phyloP scores from a whole-genome alignment of 1,284 basidiomycete species.

The Tremellales sp. region DNA sequence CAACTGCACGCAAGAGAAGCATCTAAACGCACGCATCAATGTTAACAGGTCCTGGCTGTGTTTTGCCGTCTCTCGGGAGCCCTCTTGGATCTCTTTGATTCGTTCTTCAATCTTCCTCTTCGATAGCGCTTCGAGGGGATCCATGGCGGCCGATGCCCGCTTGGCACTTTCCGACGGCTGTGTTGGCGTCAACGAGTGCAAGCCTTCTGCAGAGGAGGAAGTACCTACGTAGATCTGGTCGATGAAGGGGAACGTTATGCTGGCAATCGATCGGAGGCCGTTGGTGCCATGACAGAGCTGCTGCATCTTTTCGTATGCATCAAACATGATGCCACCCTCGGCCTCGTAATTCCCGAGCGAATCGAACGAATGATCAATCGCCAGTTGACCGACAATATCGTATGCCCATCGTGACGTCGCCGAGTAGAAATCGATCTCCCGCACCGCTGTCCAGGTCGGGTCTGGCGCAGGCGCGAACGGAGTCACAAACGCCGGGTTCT shows the following conservation, averaged over 20 bases:
- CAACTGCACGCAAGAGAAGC: neutral
- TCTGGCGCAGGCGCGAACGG: conserved; percentile 9
- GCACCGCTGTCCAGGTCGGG: too few species aligned
- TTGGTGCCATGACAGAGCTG: conserved; percentile 9
- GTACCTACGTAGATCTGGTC: conserved; percentile 21
- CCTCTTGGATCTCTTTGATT: conserved; percentile 15
- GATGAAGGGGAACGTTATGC: conserved; percentile 15
- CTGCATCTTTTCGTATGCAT: conserved; percentile 26
- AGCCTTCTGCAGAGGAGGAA: neutral
- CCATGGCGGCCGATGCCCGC: conserved; percentile 20
- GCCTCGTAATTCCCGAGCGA: conserved; percentile 15
- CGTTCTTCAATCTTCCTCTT: conserved; percentile 16
- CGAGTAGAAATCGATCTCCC: conserved; percentile 23
- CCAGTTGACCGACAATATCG: conserved; percentile 26
- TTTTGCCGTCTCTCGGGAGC: conserved; percentile 11
- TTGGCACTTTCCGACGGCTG: conserved; percentile 25
- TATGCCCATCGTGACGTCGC: conserved; percentile 18
- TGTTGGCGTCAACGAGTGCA: neutral
- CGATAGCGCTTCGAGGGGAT: conserved; percentile 21
- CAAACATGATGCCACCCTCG: conserved; percentile 20
- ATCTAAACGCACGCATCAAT: conserved; percentile 20
- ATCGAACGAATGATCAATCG: conserved; percentile 21
- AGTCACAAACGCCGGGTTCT: conserved; percentile 3
- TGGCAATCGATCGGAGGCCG: conserved; percentile 13
- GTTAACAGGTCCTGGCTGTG: conserved; percentile 22